Base-by-base conservation (phyloP, 1,284 basidiomycete genomes). In the Flammula alnicola region DNA sequence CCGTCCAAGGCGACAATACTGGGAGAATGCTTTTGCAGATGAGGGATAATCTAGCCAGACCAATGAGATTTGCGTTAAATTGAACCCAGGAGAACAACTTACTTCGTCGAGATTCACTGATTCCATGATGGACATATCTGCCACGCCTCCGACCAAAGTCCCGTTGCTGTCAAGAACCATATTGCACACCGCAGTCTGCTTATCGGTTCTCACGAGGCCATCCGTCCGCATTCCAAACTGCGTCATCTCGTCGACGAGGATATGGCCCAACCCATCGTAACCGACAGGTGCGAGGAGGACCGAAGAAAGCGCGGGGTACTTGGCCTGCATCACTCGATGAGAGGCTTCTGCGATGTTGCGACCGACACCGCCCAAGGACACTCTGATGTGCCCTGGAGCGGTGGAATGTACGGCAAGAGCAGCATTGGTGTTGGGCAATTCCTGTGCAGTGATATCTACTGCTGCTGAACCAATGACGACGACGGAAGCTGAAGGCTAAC, bases 301-400 rank as follows among this genome's bases (percentile, higher is more conserved):
- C 0, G 78, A 74, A 14, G 74, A 65, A 11, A 65, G 50, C 9
- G 60, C 60, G 19, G 69, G 58, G 19, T 70, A 66, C 36, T 63
- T 65, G 25, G 75, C 69, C 12, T 68, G 63, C 23, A 85, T 66
- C 6, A 87, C 64, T 17, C 88, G 79, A 59, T 90, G 83, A 2
- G 93, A 81, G 1, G 94, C 92, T 64, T 97, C 93, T 1, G 95
- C 93, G 39, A 99, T 84, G 66, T 99, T 99, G 19, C 95, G 83
- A 0, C 83, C 95, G 3, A 99, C 97, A 10, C 97, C 97, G 1
- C 97, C 97, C 0, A 93, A 74, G 0, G 89, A 82, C 22, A 95
- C 59, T 2, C 73, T 72, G 11, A 98, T 82, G 2, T 64, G 72
- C 7, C 96, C 97, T 0, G 94, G 93, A 5, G 80, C 79, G 0